Conservation (phyloP, 1,284 basidiomycete species). For the Sporisorium scitamineum region DNA sequence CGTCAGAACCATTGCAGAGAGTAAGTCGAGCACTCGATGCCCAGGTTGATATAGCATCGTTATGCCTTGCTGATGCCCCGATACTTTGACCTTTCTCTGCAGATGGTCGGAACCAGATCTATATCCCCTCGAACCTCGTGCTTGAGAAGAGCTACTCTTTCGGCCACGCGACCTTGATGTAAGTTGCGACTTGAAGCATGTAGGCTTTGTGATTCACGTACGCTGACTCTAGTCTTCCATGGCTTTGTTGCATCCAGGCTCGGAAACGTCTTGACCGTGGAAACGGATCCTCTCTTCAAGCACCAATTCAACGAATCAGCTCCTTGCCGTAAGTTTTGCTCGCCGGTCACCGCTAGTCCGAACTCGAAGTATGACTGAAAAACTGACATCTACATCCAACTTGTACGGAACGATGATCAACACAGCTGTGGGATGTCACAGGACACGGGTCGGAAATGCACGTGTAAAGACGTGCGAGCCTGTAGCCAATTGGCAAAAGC, state of each 20-base stretch:
- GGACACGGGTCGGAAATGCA: slow-evolving; percentile 7
- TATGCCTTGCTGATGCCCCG: not conserved
- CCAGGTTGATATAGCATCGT: not conserved
- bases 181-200: not conserved
- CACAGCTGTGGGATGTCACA: slow-evolving; percentile 32
- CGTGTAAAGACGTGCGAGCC: slow-evolving; percentile 39
- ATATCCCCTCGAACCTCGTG: slow-evolving; percentile 56
- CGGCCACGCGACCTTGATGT: slow-evolving; percentile 51
- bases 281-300: slow-evolving; percentile 53
- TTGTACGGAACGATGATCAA: no score
- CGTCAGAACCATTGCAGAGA: slow-evolving; percentile 52
- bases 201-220: not conserved
- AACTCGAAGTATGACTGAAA: not conserved
- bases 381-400: not conserved
- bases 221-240: not conserved
- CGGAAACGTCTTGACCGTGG: slow-evolving; percentile 50
- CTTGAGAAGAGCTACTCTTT: slow-evolving; percentile 56
- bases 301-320: slow-evolving; percentile 60
- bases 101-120: slow-evolving; percentile 58
- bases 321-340: slow-evolving; percentile 39
- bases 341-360: not conserved
- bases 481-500: slow-evolving; percentile 25
- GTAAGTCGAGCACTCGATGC: slow-evolving; percentile 7
- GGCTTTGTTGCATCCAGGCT: slow-evolving; percentile 17
- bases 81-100: not conserved